Base-by-base conservation (phyloP, 2,329 filamentous ascomycete genomes). In the Ophiosphaerella narmari region DNA sequence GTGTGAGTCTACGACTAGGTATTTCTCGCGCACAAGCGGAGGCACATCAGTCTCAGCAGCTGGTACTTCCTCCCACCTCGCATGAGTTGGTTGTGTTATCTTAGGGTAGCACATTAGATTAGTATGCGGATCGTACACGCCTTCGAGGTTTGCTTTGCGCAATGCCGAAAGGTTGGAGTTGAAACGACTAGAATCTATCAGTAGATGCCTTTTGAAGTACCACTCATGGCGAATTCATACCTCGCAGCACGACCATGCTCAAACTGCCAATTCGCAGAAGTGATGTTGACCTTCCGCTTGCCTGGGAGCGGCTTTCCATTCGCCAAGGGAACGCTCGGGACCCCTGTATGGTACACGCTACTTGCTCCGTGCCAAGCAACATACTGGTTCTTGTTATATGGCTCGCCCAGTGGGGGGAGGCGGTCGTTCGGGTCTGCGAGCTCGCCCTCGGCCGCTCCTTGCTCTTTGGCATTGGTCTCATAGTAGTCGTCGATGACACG, bases 311-410 rank as follows among this genome's bases (percentile, higher is more conserved):
- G 80, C 74, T 95, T 96, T 49, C 89, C 88, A 52, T 80, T 86
- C 29, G 85, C 86, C 50, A 87, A 79, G 2, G 91, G 90, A n/a
- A 90, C 85, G 18, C 87, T 86, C 1, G 91, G 90, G 1, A 82
- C 84, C 48, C 86, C 87, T 11, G 89, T 91, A 71, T 97, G 91
- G 71, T 99, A 99, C 21, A 99, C 94, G 34, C 90, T 87, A 72
- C 93, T 97, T 40, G 94, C 94, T 42, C 94, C 94, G 71, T 96
- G 92, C 94, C 94, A 99, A 24, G 94, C 94, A 24, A 99, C 94
- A 68, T 97, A 99, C 72, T 97, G 92, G 70, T 99, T 99, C 77
- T 93, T 91, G 80, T 99, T 97, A 80, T 99, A 99, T n/a, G 86
- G 81, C 70, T 95, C 88, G 34, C 88, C 89, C n/a, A 81, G 78